Percentiles rank a stretch among this genome's conserved stretches.
phyloP scores from a whole-genome alignment of 2,329 filamentous ascomycete species.

The Fusarium sp. region DNA sequence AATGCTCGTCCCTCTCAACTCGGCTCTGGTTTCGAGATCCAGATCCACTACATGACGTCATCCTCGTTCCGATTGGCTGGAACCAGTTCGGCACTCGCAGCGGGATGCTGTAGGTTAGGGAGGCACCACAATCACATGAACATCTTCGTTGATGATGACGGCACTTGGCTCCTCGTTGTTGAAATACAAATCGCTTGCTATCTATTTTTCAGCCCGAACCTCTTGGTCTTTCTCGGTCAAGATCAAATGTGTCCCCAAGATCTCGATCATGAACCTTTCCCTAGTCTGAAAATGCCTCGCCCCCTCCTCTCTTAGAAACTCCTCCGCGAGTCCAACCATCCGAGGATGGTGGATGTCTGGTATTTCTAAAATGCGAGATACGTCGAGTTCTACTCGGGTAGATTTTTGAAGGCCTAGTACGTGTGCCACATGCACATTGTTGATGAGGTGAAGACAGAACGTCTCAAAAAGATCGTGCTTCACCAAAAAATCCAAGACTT shows the following conservation, averaged over 20 bases:
- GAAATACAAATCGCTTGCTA: neutral
- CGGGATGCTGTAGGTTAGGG: neutral
- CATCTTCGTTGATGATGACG: neutral
- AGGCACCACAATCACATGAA: neutral
- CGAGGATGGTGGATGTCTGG: slow-evolving; percentile 12
- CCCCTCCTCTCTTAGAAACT: slow-evolving; percentile 20
- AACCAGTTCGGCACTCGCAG: neutral
- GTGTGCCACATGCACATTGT: neutral
- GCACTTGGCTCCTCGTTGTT: neutral
- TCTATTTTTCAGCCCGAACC: neutral
- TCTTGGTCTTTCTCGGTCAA: neutral
- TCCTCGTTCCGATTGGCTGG: neutral
- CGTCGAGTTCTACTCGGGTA: neutral
- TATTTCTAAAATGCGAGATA: neutral
- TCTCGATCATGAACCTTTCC: slow-evolving; percentile 33
- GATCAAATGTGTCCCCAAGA: slow-evolving; percentile 23
- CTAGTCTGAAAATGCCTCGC: slow-evolving; percentile 19
- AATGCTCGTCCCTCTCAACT: neutral
- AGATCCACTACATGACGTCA: neutral
- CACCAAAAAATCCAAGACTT: slow-evolving; percentile 18
- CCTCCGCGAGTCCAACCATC: slow-evolving; percentile 5
- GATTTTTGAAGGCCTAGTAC: neutral
- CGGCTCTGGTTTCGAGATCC: neutral
- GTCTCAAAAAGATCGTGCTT: slow-evolving; percentile 35
- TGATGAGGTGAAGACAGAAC: slow-evolving; percentile 20